Base-by-base conservation (phyloP, 306 rosid species). In the Trichosanthes cucumerina region DNA sequence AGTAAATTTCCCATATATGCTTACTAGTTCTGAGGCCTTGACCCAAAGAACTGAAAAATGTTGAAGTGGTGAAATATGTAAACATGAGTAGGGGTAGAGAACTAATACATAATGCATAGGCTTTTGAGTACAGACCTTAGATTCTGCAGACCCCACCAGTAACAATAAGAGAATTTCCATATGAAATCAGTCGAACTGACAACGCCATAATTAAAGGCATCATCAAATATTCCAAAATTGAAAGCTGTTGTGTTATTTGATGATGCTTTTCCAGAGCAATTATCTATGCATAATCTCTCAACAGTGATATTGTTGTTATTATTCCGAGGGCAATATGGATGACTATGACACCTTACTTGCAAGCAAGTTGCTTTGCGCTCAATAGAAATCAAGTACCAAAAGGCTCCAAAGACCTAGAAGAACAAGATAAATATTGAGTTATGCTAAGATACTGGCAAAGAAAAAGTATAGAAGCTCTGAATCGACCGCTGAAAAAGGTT, bases 371-470 rank as follows among this genome's bases (percentile, higher is more conserved):
- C 77, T 54, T 28, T 79, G 6, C 86, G 44, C 34, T 53, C 69
- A 50, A 73, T 31, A 1, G 85, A 72, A 43, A 78, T 78, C 13
- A 82, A 28, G 79, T 82, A 82, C 82, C 82, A 78, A n/a, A 82
- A 71, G 13, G 79, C 85, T 82, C 79, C 82, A 11, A 82, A 15
- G 24, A 50, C 70, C 85, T 79, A 31, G 1, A 69, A 77, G n/a
- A 33, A 64, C 38, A 50, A 79, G 9, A 49, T 14, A 50, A 31
- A 26, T 63, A 4, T 21, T 24, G 56, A 43, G 12, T n/a, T 64
- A 78, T 78, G 75, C 64, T 66, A 54, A 65, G 65, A 64, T 50
- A 18, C 6, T 2, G 26, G 53, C 46, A 63, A 33, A 76, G 12
- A 53, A 26, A 34, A 26, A 4, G 53, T 21, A 18, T n/a, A 76